Percentiles rank a stretch among this genome's conserved stretches.
phyloP scores from a whole-genome alignment of 140 eudicot genomes.

The Bidens hawaiensis region DNA sequence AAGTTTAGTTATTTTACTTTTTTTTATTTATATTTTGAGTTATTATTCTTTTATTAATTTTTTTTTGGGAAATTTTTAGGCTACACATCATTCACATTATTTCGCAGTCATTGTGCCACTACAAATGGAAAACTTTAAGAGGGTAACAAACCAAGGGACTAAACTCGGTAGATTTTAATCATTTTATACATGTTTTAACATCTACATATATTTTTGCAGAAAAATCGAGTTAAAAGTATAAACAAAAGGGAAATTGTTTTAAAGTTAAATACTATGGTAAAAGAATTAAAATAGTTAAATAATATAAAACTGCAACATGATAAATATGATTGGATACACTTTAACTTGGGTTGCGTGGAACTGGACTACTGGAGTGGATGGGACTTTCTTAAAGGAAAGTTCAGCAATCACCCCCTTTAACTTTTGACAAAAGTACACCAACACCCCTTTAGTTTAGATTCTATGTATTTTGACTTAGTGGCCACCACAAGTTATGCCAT shows the following conservation, averaged over 20 bases:
- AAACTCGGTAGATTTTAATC: too few relatives aligned
- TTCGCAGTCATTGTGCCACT: too few relatives aligned
- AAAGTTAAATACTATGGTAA: not conserved
- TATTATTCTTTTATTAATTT: too few relatives aligned
- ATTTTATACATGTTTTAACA: not conserved
- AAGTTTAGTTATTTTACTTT: too few relatives aligned
- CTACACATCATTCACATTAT: too few relatives aligned
- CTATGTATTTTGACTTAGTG: not conserved
- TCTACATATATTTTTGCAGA: too few relatives aligned
- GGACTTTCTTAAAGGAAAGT: not conserved
- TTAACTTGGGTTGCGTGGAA: not conserved
- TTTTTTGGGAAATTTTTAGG: too few relatives aligned
- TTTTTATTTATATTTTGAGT: too few relatives aligned
- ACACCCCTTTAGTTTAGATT: not conserved
- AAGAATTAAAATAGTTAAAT: not conserved
- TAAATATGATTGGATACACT: not conserved
- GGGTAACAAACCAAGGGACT: too few relatives aligned
- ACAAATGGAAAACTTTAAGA: too few relatives aligned
- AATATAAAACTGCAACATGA: not conserved
- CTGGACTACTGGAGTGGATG: not conserved
- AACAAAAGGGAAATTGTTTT: too few relatives aligned
- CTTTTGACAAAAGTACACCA: not conserved
- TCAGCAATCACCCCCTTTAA: not conserved
- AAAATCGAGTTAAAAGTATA: too few relatives aligned
- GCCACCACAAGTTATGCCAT: not conserved